A percentile compares a stretch with the other conserved stretches of the same genome.
phyloP scores from a whole-genome alignment of 768 basidiomycete genomes.

The Calocybe cyanea region DNA sequence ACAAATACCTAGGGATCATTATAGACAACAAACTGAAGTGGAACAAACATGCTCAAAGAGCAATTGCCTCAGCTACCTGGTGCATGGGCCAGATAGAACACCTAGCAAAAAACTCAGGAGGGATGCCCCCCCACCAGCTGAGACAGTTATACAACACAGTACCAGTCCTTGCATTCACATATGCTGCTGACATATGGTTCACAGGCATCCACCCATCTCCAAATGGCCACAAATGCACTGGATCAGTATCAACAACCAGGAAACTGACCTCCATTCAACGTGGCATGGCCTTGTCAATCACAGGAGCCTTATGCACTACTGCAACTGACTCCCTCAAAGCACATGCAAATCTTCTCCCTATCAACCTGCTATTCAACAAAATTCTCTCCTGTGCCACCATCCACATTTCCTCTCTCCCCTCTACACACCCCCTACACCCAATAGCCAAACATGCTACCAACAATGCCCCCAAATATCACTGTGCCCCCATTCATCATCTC shows the following conservation, averaged over 20 bases:
- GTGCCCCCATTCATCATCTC: too few relatives aligned
- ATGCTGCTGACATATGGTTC: slow-evolving; percentile 5
- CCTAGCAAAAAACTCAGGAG: not conserved
- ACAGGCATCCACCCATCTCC: slow-evolving; percentile 3
- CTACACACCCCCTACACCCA: slow-evolving; percentile 1
- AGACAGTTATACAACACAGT: slow-evolving; percentile 10
- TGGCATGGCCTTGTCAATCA: not conserved
- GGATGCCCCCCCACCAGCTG: slow-evolving; percentile 1
- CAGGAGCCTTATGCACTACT: slow-evolving; percentile 6
- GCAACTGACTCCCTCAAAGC: slow-evolving; percentile 7
- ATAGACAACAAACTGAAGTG: slow-evolving; percentile 8
- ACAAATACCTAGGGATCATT: not conserved
- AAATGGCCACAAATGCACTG: slow-evolving; percentile 1
- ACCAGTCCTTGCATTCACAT: slow-evolving; percentile 5
- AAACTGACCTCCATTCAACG: slow-evolving; percentile 6
- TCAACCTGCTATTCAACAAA: slow-evolving; percentile 1
- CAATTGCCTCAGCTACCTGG: slow-evolving; percentile 3
- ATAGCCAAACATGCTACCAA: not conserved
- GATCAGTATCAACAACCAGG: slow-evolving; percentile 3
- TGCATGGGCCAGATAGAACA: not conserved
- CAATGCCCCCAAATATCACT: too few relatives aligned
- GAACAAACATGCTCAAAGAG: slow-evolving; percentile 12
- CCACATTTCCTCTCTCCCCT: slow-evolving; percentile 4
- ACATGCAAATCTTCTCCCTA: slow-evolving; percentile 9
- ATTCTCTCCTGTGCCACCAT: slow-evolving; percentile 1